phyloP scores from a whole-genome alignment of 192 early-diverging fungal species.

The Jimgerdemannia lactiflua region DNA sequence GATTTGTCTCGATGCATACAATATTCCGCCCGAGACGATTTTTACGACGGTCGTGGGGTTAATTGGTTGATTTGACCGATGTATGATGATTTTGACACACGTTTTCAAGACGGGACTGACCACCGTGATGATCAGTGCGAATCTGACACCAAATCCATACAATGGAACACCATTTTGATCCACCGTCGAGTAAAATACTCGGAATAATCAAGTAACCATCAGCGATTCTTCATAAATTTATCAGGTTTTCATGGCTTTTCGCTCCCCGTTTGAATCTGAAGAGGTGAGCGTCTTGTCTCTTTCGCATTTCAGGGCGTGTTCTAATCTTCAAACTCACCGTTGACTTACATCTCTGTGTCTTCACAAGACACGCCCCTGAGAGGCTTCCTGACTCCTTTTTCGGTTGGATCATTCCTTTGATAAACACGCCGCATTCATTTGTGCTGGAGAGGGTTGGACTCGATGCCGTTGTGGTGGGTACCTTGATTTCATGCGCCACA shows the following conservation, averaged over 20 bases:
- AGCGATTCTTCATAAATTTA: background rate
- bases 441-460: constrained; percentile 54
- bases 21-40: too few species aligned
- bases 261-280: background rate
- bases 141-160: too few species aligned
- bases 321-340: background rate
- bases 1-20: too few species aligned
- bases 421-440: constrained; percentile 32
- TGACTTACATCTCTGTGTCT: background rate
- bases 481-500: constrained; percentile 17
- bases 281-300: background rate
- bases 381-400: constrained; percentile 38
- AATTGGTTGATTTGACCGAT: too few species aligned
- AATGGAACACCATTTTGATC: too few species aligned
- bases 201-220: background rate
- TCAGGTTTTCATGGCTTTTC: background rate
- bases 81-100: too few species aligned
- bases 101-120: too few species aligned
- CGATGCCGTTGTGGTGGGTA: constrained; percentile 55
- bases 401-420: constrained; percentile 50
- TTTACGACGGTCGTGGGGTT: too few species aligned
- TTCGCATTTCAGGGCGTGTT: background rate
- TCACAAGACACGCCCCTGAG: constrained; percentile 28
- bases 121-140: too few species aligned
- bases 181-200: too few species aligned